These are phyloP conservation scores for Penicillium canescens DNA, from an alignment of 495 filamentous ascomycete species.

Conservation along the genomic window DNA sequence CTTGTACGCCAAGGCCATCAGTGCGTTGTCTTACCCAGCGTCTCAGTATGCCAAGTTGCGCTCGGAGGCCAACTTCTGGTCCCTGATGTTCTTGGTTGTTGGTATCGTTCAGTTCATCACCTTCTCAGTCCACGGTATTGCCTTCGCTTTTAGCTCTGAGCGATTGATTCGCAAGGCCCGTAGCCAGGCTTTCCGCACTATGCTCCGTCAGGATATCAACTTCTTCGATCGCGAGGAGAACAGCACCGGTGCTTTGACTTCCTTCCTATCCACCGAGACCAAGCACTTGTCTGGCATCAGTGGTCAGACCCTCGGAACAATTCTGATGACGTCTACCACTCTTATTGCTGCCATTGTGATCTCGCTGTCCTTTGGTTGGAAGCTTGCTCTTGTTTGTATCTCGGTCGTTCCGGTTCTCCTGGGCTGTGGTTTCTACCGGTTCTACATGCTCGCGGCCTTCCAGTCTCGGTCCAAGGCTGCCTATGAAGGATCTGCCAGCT, in stretches of 20 bases:
- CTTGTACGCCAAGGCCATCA: conserved; percentile 88
- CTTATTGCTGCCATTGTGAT: conserved; percentile 68
- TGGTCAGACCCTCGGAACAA: conserved; percentile 76
- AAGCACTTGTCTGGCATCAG: conserved; percentile 82
- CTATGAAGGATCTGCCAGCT: conserved; percentile 74
- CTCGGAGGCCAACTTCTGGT: conserved; percentile 82
- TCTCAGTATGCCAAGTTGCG: conserved; percentile 52
- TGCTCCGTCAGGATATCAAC: conserved; percentile 89
- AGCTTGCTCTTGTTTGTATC: conserved; percentile 82
- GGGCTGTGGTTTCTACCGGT: conserved; percentile 80
- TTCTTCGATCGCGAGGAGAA: conserved; percentile 90
- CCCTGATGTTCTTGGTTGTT: conserved; percentile 92
- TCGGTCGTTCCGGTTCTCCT: conserved; percentile 77
- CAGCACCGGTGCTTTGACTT: conserved; percentile 77
- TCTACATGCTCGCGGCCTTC: conserved; percentile 77
- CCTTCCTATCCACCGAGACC: conserved; percentile 82
- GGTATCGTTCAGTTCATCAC: conserved; percentile 74
- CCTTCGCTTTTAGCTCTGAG: conserved; percentile 84
- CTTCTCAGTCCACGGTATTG: conserved; percentile 65
- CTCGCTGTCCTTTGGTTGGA: conserved; percentile 78
- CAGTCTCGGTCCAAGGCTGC: conserved; percentile 68
- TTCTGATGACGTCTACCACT: conserved; percentile 74
- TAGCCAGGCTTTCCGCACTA: conserved; percentile 76
- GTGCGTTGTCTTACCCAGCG: conserved; percentile 55
- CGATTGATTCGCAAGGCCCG: conserved; percentile 78